Conservation (phyloP, 2,329 filamentous ascomycete species). For the Aureobasidium sp. region DNA sequence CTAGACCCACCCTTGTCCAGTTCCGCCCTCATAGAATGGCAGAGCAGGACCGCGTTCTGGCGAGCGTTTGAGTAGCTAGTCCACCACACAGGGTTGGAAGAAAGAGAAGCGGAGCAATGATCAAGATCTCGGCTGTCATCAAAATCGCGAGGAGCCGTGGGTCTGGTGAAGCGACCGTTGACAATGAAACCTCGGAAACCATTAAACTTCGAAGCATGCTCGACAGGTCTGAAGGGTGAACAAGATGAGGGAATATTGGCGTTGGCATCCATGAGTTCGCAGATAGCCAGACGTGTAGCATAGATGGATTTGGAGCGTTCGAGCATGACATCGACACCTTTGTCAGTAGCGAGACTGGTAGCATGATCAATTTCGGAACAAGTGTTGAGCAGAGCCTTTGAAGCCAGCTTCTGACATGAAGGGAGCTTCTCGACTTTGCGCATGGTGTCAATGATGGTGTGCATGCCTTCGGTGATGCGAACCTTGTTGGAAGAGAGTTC, state of each 20-base stretch:
- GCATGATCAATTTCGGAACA: constrained; percentile 42
- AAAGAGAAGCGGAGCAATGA: constrained; percentile 46
- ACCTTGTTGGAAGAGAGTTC: constrained; percentile 10
- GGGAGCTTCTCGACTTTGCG: constrained; percentile 38
- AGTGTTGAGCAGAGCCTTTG: constrained; percentile 43
- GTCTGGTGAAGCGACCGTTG: constrained; percentile 14
- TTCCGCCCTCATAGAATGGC: constrained; percentile 51
- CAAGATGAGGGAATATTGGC: constrained; percentile 43
- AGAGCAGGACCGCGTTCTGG: constrained; percentile 54
- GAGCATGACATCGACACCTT: constrained; percentile 27
- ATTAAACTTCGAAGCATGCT: constrained; percentile 26
- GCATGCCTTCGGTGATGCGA: constrained; percentile 9
- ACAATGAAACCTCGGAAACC: constrained; percentile 21
- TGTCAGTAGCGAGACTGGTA: constrained; percentile 20
- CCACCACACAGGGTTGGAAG: constrained; percentile 51
- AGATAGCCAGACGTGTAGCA: constrained; percentile 54
- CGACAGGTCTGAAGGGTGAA: constrained; percentile 37
- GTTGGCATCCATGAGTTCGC: constrained; percentile 50
- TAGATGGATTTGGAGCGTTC: constrained; percentile 48
- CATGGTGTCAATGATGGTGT: constrained; percentile 34
- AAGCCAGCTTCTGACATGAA: constrained; percentile 47
- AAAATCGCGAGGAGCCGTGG: constrained; percentile 17
- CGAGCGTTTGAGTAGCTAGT: constrained; percentile 56
- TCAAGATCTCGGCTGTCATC: constrained; percentile 33
- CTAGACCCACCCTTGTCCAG: constrained; percentile 44